These are phyloP conservation scores for Salix viminalis DNA, from an alignment of 345 rosid species.

Conservation along the genomic window DNA sequence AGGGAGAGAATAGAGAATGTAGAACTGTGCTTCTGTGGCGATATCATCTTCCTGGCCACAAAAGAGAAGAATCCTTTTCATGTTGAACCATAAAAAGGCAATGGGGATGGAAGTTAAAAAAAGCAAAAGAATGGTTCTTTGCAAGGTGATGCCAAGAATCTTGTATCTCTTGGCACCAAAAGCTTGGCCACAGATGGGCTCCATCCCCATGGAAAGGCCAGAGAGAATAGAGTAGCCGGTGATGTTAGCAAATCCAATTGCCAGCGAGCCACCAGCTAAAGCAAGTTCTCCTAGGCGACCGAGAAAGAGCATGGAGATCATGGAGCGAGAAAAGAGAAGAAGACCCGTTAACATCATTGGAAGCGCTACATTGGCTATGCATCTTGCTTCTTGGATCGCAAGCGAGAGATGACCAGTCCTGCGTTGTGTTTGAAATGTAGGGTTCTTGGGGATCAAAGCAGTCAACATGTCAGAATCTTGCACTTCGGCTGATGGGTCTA, in stretches of 20 bases:
- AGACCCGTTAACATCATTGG: constrained; percentile 46
- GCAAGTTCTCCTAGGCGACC: constrained; percentile 45
- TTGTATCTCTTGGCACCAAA: constrained; percentile 40
- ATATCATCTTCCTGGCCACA: constrained; percentile 40
- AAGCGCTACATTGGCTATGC: constrained; percentile 33
- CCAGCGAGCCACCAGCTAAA: constrained; percentile 46
- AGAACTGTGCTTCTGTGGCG: constrained; percentile 34
- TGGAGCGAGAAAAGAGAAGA: constrained; percentile 41
- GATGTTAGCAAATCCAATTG: constrained; percentile 50
- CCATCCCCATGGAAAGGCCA: constrained; percentile 65
- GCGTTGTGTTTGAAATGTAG: constrained; percentile 24
- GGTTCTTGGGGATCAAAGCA: constrained; percentile 38
- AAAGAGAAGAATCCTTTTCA: constrained; percentile 29
- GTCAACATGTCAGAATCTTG: constrained; percentile 27
- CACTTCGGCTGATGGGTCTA: constrained; percentile 15
- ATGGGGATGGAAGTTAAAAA: constrained; percentile 35
- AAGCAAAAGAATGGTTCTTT: constrained; percentile 40
- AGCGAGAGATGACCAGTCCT: constrained; percentile 15
- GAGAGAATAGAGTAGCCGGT: constrained; percentile 86
- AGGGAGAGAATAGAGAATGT: constrained; percentile 35
- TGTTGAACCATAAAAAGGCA: constrained; percentile 39
- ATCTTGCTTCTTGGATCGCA: constrained; percentile 28
- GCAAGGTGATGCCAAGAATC: constrained; percentile 31
- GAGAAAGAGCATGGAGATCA: constrained; percentile 54
- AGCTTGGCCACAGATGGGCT: constrained; percentile 48